Evolutionary conservation across 2,329 filamentous ascomycete genomes (phyloP), one percentile per base, ranked within the genome.

Genomic region (Eutypa lata): DNA sequence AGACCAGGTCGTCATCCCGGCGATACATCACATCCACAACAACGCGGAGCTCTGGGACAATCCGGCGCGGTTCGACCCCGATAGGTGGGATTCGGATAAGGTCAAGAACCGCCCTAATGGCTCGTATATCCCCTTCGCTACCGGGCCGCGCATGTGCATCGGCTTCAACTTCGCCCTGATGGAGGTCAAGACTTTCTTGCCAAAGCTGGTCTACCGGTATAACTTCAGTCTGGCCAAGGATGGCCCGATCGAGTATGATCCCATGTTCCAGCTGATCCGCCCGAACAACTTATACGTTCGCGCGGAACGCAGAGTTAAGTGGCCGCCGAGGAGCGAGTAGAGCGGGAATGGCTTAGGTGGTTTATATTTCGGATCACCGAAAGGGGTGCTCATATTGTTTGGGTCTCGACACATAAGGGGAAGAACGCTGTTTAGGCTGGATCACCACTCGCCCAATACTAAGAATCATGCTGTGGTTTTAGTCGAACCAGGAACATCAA

Each of bases 151-250:
- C 1, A 77, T 76, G 69, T 87, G 84, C 55, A 81, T 87, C 51
- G 84, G 83, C 0, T 86, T 84, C 74, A 86, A 84, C 66, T 84
- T 86, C 64, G 83, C 82, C 0, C 68, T 86, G 7, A 75, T 79
- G 53, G 82, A 87, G 65, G 73, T 84, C 53, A 85, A 85, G 70
- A 72, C 84, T 3, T 77, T 83, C 59, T 38, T 87, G 56, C 71
- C 76, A 1, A 81, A 85, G 69, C 67, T 87, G 37, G 66, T 86
- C 2, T 86, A 77, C 53, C 72, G 83, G 7, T 86, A 87, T 62
- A 70, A 79, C 51, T 86, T 83, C 53, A 66, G 55, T 10, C 64
- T 74, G n/a, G 80, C 76, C n/a, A 72, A 73, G 3, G 72, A 80
- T 4, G 77, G 71, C 1, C 68, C 76, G 0, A 69, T 84, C 6